A percentile compares a stretch with the other conserved stretches of the same genome.
Evolutionary conservation across 2,329 filamentous ascomycete genomes (phyloP).

Genomic region (Cercospora sesami): DNA sequence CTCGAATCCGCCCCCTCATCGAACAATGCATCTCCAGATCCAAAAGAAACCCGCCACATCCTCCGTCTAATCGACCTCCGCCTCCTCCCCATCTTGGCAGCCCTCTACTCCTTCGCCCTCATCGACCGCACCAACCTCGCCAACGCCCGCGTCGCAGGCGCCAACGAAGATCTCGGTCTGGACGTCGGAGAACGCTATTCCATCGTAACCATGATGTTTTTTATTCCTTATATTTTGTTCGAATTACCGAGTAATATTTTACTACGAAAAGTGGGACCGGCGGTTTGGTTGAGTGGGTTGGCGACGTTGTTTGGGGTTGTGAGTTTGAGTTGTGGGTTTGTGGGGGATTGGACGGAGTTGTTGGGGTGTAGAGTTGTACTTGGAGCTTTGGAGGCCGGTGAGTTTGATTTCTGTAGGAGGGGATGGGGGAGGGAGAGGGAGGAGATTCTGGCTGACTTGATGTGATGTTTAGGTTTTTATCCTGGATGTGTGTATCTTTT

Average conservation of each 20-base stretch:
- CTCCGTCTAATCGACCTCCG: neutral
- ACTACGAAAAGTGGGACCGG: neutral
- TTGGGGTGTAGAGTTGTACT: neutral
- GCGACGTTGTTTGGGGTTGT: slow-evolving; percentile 13
- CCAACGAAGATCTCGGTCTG: neutral
- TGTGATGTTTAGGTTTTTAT: neutral
- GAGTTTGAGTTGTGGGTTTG: slow-evolving; percentile 10
- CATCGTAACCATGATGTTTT: neutral
- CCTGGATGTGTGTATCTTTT: neutral
- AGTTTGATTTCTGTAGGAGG: neutral
- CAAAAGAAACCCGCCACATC: neutral
- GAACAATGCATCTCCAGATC: neutral
- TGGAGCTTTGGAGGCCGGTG: neutral
- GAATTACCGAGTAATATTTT: neutral
- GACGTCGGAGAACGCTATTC: neutral
- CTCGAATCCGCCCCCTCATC: neutral
- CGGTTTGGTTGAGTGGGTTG: slow-evolving; percentile 8
- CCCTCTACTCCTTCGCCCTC: neutral
- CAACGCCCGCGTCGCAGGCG: neutral
- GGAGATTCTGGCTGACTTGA: no score
- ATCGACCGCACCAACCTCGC: neutral
- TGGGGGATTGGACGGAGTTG: slow-evolving; percentile 6
- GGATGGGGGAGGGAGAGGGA: no score
- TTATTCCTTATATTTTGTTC: neutral
- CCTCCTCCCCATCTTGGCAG: neutral